Conservation (phyloP, 1,284 basidiomycete genomes). For the Violaceomyces palustris region DNA sequence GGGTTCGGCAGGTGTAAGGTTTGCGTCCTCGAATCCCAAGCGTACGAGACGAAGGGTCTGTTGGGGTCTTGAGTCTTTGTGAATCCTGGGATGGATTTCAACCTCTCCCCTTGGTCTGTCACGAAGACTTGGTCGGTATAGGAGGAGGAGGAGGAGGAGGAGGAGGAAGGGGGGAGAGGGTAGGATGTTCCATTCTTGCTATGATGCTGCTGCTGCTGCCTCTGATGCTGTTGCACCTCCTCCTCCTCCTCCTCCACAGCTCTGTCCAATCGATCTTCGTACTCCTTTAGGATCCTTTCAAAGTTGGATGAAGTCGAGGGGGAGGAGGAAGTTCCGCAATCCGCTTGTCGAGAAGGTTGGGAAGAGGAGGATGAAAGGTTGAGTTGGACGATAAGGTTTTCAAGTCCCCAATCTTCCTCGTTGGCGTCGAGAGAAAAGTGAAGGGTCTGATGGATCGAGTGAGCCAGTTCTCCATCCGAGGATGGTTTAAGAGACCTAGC, state of each 20-base stretch:
- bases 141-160: background rate
- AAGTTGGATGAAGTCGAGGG: background rate
- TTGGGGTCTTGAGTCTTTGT: slow-evolving; percentile 17
- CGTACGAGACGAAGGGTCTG: slow-evolving; percentile 39
- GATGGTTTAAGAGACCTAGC: slow-evolving; percentile 39
- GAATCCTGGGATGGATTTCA: slow-evolving; percentile 15
- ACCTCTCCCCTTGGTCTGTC: too few relatives aligned
- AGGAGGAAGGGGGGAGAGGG: background rate
- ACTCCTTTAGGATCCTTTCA: too few relatives aligned
- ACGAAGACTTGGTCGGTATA: too few relatives aligned
- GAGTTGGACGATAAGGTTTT: slow-evolving; percentile 7
- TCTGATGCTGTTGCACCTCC: too few relatives aligned
- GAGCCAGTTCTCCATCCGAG: slow-evolving; percentile 37
- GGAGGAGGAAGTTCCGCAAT: background rate
- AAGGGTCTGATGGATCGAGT: slow-evolving; percentile 45
- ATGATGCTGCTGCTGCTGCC: too few relatives aligned
- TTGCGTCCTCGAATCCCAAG: slow-evolving; percentile 8
- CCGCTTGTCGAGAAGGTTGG: background rate
- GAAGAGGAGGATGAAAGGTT: slow-evolving; percentile 7
- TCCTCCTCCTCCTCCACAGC: too few relatives aligned
- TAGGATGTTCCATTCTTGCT: too few relatives aligned
- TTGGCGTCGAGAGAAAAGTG: slow-evolving; percentile 45
- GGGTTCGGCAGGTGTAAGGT: slow-evolving; percentile 36
- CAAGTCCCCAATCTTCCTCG: slow-evolving; percentile 30
- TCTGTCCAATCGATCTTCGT: too few relatives aligned